Evolutionary conservation across 2,329 filamentous ascomycete genomes (phyloP).

Genomic region (Cercospora sesami): DNA sequence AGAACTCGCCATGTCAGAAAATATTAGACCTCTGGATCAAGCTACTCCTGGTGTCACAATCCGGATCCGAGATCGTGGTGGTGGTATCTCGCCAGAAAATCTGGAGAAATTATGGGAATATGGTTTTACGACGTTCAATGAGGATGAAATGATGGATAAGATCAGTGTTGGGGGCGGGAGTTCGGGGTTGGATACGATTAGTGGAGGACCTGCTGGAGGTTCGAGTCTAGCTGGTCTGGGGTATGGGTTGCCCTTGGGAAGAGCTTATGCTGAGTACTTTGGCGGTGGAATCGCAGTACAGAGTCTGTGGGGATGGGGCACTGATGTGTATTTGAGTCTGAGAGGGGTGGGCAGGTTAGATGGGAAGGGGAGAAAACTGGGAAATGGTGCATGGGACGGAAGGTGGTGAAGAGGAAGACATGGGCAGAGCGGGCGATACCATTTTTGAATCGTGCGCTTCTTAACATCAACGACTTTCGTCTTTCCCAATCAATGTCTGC

Average conservation of each 20-base stretch:
- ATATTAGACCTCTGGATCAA: constrained; percentile 49
- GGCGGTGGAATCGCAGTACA: constrained; percentile 94
- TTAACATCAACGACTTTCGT: too few relatives aligned
- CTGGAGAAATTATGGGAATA: constrained; percentile 92
- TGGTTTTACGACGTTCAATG: constrained; percentile 91
- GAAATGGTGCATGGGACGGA: too few relatives aligned
- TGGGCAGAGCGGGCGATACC: too few relatives aligned
- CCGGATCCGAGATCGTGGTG: constrained; percentile 90
- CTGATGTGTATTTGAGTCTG: constrained; percentile 65
- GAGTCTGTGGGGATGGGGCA: constrained; percentile 90
- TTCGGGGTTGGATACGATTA: constrained; percentile 74
- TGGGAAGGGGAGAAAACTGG: neutral
- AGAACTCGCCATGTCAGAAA: constrained; percentile 32
- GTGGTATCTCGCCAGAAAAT: constrained; percentile 83
- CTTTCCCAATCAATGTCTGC: too few relatives aligned
- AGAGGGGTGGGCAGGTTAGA: constrained; percentile 56
- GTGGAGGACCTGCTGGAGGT: constrained; percentile 68
- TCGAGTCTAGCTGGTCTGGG: constrained; percentile 84
- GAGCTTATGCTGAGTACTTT: constrained; percentile 97
- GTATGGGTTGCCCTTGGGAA: constrained; percentile 84
- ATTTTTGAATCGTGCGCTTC: too few relatives aligned
- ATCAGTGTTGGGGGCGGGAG: constrained; percentile 48
- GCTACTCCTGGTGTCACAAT: constrained; percentile 84
- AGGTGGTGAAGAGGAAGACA: neutral
- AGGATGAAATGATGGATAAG: constrained; percentile 57